Evolutionary conservation across 164 flowering plant species (phyloP), one percentile per base, ranked within the genome.

Genomic region (Stephania japonica): DNA sequence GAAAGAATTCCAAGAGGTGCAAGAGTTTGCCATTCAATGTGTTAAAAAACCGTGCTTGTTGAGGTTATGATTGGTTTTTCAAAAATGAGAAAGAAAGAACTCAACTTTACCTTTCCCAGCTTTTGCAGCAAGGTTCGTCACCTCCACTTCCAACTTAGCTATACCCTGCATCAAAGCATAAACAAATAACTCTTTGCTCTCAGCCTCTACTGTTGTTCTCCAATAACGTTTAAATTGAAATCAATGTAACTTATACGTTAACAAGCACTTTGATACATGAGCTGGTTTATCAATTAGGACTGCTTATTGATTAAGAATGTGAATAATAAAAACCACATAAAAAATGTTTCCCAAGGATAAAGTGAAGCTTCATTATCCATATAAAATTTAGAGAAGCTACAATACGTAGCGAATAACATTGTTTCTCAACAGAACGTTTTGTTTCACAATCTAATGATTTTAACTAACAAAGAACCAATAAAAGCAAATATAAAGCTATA

Each of bases 41-140:
- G n/a, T 56, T 56, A 6, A 56, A 13, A 13, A 14, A 6, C 14
- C 2, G n/a, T 14, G 62, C 18, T 13, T 14, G 16, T 13, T 1
- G 14, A 56, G 21, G 18, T 56, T 56, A 14, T n/a, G 21, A 56
- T 13, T 56, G 62, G 62, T 56, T 56, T 10, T 56, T 14, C 62
- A 6, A 56, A 16, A 19, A 5, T 56, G 16, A 56, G 5, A 56
- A 14, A 43, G 18, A 50, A 50, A 56, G 18, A 19, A 13, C 5
- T 41, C 19, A 4, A 5, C 26, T 32, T 49, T 83, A 93, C 99
- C 99, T 88, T 96, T 96, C 73, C 99, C 99, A 73, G 98, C 98
- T 83, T 90, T 93, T 47, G 95, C 94, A 61, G 95, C 90, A 72
- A 93, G 94, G 73, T 96, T 96, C 73, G 99, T 91, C 63, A 96